A percentile compares a stretch with the other conserved stretches of the same genome.
These are phyloP conservation scores for Cetraspora pellucida DNA, from an alignment of 192 early-diverging fungal genomes.

Conservation along the genomic window DNA sequence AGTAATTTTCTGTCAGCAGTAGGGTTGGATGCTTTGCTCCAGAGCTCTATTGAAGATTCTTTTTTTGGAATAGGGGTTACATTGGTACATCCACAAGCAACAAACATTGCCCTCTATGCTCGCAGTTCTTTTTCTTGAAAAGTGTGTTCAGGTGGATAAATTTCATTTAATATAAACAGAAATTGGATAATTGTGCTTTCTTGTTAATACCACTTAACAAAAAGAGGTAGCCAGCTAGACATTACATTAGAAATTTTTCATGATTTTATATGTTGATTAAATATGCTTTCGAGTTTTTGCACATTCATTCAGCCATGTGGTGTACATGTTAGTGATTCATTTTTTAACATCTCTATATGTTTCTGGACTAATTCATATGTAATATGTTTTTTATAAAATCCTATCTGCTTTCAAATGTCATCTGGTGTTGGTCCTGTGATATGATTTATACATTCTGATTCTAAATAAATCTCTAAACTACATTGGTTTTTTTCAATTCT, in stretches of 20 bases:
- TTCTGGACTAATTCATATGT: too few relatives aligned
- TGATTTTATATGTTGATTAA: neutral
- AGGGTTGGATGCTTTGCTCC: too few relatives aligned
- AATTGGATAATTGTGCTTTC: neutral
- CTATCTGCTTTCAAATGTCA: too few relatives aligned
- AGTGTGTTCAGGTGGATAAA: neutral
- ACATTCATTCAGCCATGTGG: neutral
- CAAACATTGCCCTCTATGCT: neutral
- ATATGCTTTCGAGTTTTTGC: neutral
- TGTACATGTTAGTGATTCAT: too few relatives aligned
- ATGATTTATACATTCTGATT: too few relatives aligned
- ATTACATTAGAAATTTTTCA: neutral
- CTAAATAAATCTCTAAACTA: too few relatives aligned
- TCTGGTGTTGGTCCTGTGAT: too few relatives aligned
- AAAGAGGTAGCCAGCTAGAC: neutral
- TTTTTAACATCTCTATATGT: too few relatives aligned
- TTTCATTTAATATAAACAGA: neutral
- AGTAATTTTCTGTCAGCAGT: too few relatives aligned
- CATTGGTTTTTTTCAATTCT: too few relatives aligned
- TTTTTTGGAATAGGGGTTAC: too few relatives aligned
- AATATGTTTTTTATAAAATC: too few relatives aligned
- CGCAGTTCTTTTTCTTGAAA: slow-evolving; percentile 11
- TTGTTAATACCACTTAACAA: neutral
- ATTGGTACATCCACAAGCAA: neutral
- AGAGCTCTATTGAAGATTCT: neutral